Base-by-base conservation (phyloP, 805 yeast species). In the Pichia cephalocereana region DNA sequence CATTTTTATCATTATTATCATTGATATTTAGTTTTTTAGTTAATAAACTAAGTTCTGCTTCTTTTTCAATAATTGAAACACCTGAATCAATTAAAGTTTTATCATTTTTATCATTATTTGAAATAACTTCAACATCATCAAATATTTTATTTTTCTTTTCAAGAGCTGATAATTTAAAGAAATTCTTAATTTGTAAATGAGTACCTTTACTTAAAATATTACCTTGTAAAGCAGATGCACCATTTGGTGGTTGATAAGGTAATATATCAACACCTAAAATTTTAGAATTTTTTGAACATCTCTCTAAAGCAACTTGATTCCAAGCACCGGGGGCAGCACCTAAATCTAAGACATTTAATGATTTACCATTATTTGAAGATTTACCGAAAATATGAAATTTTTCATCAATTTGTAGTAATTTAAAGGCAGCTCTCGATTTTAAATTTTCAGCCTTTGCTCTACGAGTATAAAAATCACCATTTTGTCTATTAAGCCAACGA, bases 311-410 rank as follows among this genome's bases (percentile, higher is more conserved):
- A 1, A 87, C 90, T 61, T 88, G 96, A 9, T 91, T 78, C 96
- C 96, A 88, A 4, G 96, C 89, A 0, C 96, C 96, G 0, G 96
- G 96, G 0, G 96, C 95, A 63, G 80, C 89, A 0, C 96, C 96
- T 42, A 93, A 68, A 67, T 93, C 99, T 6, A 93, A 79, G 0
- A 93, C 84, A 50, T 58, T 59, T 19, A 56, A 45, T 2, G 44
- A 17, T 37, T 41, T 48, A 10, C 44, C 40, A 19, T 34, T 23
- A 4, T 26, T n/a, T 19, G 41, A 43, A 10, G 38, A 31, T 10
- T 48, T 55, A 1, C 50, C 46, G 62, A 91, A 81, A 2, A 93
- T 51, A 32, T 70, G 63, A 65, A 71, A 85, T 56, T 76, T 79
- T 15, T 78, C 70, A 61, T 90, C 80, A 11, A 93, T 72, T 59